These are phyloP conservation scores for Candida khao-thaluensis DNA, from an alignment of 805 yeast species.

Conservation along the genomic window DNA sequence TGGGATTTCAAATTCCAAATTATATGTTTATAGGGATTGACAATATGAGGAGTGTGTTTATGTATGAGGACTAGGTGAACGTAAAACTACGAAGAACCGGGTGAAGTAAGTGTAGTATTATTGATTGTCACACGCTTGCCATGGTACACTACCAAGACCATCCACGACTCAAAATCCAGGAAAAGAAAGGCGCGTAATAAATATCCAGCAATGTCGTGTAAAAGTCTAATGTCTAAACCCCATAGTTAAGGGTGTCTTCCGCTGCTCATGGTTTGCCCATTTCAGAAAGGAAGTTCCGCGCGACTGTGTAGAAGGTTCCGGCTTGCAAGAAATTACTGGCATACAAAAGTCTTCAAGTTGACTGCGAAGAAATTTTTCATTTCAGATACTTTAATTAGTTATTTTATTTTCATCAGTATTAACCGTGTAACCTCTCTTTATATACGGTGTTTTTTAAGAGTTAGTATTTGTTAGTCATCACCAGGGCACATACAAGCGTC, in stretches of 20 bases:
- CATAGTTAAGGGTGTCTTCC: slow-evolving; percentile 1
- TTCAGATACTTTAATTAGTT: slow-evolving; percentile 5
- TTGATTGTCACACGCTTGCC: too few species aligned
- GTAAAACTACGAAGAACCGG: too few species aligned
- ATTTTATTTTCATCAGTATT: background rate
- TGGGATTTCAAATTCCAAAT: background rate
- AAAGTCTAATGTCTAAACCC: too few species aligned
- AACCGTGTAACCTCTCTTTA: slow-evolving; percentile 4
- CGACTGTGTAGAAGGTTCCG: slow-evolving; percentile 8
- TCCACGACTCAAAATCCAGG: background rate
- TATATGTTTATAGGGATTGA: too few species aligned
- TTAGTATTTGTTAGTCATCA: too few species aligned
- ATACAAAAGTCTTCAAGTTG: slow-evolving; percentile 1
- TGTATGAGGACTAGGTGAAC: too few species aligned
- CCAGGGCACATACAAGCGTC: too few species aligned
- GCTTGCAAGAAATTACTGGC: background rate
- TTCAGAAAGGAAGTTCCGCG: slow-evolving; percentile 1
- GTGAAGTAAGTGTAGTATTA: too few species aligned
- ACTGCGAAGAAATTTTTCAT: slow-evolving; percentile 7
- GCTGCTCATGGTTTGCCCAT: slow-evolving; percentile 1
- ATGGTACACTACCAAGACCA: too few species aligned
- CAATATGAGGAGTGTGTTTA: too few species aligned
- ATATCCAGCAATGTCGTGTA: background rate
- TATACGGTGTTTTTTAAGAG: too few species aligned
- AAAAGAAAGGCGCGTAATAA: background rate